Evolutionary conservation across 1,139 yeast species (phyloP), one percentile per base, ranked within the genome.

Genomic region (Sugiyamaella japonica): DNA sequence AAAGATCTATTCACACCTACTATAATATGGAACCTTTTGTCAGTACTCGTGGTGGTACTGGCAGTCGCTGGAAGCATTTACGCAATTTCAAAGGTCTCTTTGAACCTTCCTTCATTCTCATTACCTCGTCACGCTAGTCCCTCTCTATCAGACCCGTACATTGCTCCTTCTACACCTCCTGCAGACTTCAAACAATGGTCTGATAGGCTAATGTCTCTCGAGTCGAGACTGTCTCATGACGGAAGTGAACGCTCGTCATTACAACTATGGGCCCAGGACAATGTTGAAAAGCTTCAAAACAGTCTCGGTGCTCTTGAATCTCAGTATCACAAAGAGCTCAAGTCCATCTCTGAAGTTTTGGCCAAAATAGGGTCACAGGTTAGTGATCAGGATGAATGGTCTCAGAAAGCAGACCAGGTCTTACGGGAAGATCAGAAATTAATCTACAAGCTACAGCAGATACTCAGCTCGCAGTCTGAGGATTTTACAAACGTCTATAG

Each of bases 151-250:
- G 40, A 41, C 16, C 37, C 40, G 12, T 56, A 46, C 25, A 20
- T 8, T 15, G 52, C 60, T 7, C 62, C 63, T 16, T 39, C 44
- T 15, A 39, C 42, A 7, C 57, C 54, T 15, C 63, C 64, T 7
- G 55, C 53, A 13, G 60, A 60, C 37, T 48, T 61, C 49, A 52
- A 55, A 17, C 61, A 60, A 13, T 50, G 56, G 23, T 52, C 57
- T 5, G 43, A 37, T 3, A 54, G 64, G 8, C 48, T 61, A 12
- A 51, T 59, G 58, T 32, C 54, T 9, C 55, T 61, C 15, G 64
- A 61, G 45, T 41, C 51, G 5, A 56, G 59, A 28, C 50, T 61
- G 39, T 41, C 51, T 3, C 44, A 44, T 13, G 56, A 49, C 16
- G 49, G 53, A 12, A 36, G 34, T 17, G 31, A 48, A 2, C 25